Conservation (phyloP, 2,329 filamentous ascomycete species). For the Pseudogymnoascus sp. region DNA sequence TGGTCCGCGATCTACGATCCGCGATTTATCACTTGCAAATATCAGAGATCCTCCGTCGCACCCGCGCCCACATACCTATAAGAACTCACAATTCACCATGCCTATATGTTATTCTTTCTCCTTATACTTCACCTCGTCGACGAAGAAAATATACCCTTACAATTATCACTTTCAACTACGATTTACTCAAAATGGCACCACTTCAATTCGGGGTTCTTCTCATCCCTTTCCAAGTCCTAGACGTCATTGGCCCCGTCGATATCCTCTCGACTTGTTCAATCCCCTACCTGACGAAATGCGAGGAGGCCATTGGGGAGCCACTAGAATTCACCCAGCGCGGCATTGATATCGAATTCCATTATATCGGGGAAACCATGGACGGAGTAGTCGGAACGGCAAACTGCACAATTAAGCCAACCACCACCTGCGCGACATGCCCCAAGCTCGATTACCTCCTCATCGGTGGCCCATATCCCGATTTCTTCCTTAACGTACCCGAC, state of each 20-base stretch:
- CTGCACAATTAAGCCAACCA: constrained; percentile 24
- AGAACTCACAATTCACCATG: neutral
- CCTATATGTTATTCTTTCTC: neutral
- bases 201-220: constrained; percentile 22
- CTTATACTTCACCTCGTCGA: neutral
- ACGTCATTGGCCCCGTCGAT: constrained; percentile 21
- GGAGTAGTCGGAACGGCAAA: constrained; percentile 21
- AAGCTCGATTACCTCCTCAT: constrained; percentile 32
- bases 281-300: neutral
- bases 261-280: constrained; percentile 15
- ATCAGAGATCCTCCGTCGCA: neutral
- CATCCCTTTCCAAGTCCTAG: constrained; percentile 22
- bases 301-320: neutral
- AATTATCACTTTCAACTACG: neutral
- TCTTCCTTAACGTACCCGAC: constrained; percentile 23
- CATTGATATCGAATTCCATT: constrained; percentile 28
- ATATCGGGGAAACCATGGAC: constrained; percentile 28
- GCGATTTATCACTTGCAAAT: neutral
- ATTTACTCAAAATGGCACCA: constrained; percentile 17
- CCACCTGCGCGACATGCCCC: constrained; percentile 29
- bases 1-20: neutral
- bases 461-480: constrained; percentile 25
- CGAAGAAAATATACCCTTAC: neutral
- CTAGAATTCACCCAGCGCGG: constrained; percentile 14
- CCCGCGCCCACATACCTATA: neutral